Evolutionary conservation across 805 yeast genomes (phyloP).

Genomic region (Cyberlindnera americana): DNA sequence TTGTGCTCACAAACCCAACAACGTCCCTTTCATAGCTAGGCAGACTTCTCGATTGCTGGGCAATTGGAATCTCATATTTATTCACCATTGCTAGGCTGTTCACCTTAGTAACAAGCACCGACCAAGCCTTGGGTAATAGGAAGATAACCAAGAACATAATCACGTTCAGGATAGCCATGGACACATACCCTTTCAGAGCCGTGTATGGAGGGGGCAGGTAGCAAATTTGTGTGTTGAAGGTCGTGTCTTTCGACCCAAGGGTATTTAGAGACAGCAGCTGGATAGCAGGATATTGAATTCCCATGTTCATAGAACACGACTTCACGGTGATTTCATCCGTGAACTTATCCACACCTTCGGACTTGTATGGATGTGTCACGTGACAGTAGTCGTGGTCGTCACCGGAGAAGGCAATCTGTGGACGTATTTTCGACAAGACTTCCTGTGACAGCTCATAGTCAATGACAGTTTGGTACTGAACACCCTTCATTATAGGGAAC

Average conservation of each 20-base stretch:
- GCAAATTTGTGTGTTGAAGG: slow-evolving; percentile 47
- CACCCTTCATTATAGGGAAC: slow-evolving; percentile 72
- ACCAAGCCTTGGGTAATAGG: slow-evolving; percentile 29
- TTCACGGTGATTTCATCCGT: slow-evolving; percentile 84
- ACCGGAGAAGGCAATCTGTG: slow-evolving; percentile 76
- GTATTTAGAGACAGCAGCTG: slow-evolving; percentile 69
- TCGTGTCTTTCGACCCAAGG: slow-evolving; percentile 14
- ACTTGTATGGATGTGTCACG: slow-evolving; percentile 45
- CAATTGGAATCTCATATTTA: slow-evolving; percentile 20
- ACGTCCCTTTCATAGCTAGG: slow-evolving; percentile 11
- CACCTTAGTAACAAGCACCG: slow-evolving; percentile 11
- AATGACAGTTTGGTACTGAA: slow-evolving; percentile 89
- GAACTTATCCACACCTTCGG: slow-evolving; percentile 24
- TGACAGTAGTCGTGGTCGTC: slow-evolving; percentile 98
- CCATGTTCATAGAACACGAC: slow-evolving; percentile 91
- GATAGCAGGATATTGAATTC: slow-evolving; percentile 79
- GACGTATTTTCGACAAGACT: slow-evolving; percentile 56
- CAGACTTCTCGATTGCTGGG: slow-evolving; percentile 13
- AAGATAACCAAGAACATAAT: slow-evolving; percentile 24
- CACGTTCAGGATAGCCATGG: slow-evolving; percentile 22
- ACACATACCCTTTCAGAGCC: slow-evolving; percentile 36
- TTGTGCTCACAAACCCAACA: slow-evolving; percentile 13
- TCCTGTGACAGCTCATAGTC: slow-evolving; percentile 55
- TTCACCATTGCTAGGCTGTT: neutral
- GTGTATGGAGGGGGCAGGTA: slow-evolving; percentile 53